A percentile compares a stretch with the other conserved stretches of the same genome.
Conservation (phyloP, 2,329 filamentous ascomycete genomes). For the Drechmeria coniospora region DNA sequence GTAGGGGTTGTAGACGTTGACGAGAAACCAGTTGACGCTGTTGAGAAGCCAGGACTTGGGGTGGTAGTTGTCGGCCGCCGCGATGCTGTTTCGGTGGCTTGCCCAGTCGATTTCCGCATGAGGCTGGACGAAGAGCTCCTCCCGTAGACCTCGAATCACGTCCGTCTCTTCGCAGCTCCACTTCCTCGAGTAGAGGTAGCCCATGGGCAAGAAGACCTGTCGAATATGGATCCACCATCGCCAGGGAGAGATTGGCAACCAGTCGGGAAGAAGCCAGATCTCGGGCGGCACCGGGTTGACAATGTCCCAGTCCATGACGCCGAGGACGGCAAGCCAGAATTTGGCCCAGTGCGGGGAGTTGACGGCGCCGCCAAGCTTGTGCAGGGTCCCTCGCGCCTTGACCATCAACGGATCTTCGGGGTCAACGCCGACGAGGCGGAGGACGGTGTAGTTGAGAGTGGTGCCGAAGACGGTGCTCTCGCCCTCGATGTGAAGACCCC, state of each 20-base stretch:
- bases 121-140: conserved; percentile 71
- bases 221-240: conserved; percentile 98
- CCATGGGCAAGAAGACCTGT: conserved; percentile 90
- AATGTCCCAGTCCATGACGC: conserved; percentile 74
- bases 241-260: conserved; percentile 81
- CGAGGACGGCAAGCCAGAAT: conserved; percentile 79
- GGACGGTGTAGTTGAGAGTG: conserved; percentile 66
- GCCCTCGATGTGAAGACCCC: conserved; percentile 90
- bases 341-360: conserved; percentile 92
- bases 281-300: conserved; percentile 92
- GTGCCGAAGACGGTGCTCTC: conserved; percentile 88
- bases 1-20: conserved; percentile 67
- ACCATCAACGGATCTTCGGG: conserved; percentile 74
- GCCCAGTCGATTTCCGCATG: conserved; percentile 67
- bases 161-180: conserved; percentile 67
- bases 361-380: conserved; percentile 72
- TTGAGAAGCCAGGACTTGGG: conserved; percentile 80
- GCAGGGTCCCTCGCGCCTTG: conserved; percentile 67
- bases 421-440: conserved; percentile 70
- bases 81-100: conserved; percentile 68
- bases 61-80: conserved; percentile 72
- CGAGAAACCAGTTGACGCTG: conserved; percentile 60
- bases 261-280: conserved; percentile 83
- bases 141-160: conserved; percentile 53
- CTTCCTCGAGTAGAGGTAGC: conserved; percentile 70